Evolutionary conservation across 2,329 filamentous ascomycete species (phyloP), one percentile per base, ranked within the genome.

Genomic region (Bipolaris victoriae): DNA sequence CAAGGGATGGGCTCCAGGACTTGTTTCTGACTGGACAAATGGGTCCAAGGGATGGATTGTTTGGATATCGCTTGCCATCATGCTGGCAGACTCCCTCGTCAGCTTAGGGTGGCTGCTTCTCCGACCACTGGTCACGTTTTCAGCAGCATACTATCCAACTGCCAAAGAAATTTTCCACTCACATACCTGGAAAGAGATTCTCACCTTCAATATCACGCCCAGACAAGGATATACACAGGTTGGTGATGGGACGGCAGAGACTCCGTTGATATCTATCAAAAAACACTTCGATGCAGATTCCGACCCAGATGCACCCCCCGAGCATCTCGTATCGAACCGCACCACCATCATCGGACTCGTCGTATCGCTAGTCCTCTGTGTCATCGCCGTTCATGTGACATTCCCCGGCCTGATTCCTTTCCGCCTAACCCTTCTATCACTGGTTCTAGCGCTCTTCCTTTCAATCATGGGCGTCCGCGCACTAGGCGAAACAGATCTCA

Each of bases 21-120:
- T 88, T 1, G 91, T 97, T 0, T 84, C 86, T 53, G 90, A 96
- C 74, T 99, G 95, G 95, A 90, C 94, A 57, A 86, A 83, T 15
- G 95, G 95, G 9, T 97, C 92, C 74, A 97, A 98, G 78, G 95
- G 94, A 37, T 99, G 95, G 95, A 98, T 99, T 58, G 91, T 99
- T 0, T 99, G 95, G 95, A 83, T 96, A 2, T 97, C 92, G 33
- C 80, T 99, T 29, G 91, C 95, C 3, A 97, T 99, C 64, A 99
- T 99, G 95, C 83, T 99, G 24, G 91, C 91, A 20, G 95, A 99
- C 76, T 92, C 94, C 0, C 83, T 99, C 3, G 85, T 98, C 61
- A 97, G 90, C 68, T 84, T 99, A 9, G 87, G 90, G 1, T 92
- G 93, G 81, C 84, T 97, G 39, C 81, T 90, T 1, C 63, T 90